Evolutionary conservation across 345 rosid genomes (phyloP), one percentile per base, ranked within the genome.

Genomic region (Citrus medica): DNA sequence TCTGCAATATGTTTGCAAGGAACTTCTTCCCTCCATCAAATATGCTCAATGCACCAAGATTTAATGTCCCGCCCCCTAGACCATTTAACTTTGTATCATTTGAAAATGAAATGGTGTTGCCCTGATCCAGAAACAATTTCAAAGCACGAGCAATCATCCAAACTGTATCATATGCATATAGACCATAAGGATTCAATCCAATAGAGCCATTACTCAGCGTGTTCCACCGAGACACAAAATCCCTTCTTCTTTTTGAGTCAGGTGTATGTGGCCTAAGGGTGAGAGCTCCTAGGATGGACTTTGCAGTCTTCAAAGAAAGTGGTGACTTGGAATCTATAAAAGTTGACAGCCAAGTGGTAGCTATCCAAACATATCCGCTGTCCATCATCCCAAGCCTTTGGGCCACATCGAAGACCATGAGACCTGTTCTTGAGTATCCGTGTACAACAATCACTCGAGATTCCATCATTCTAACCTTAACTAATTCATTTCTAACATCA

Each of bases 151-250:
- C 99, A 76, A 95, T 79, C 78, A 91, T 88, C 99, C 98, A 92
- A 46, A 95, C 98, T 22, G 98, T 90, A 74, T 95, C 98, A 81
- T 93, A 95, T 19, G 97, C 97, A 65, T 92, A 93, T 13, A 95
- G 82, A 65, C 90, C 98, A 78, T 87, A 90, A 48, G 96, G 92
- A 67, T 92, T 93, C 67, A 92, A 73, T 77, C 94, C 97, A 9
- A 91, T 71, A 64, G 93, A 85, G 58, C 88, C 91, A 72, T 92
- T 91, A 83, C 97, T 93, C 79, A 92, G 76, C 77, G 79, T 82
- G 58, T 85, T 83, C 99, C 99, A 95, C 83, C 88, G 78, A 3
- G 91, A 84, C 35, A 78, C 76, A 7, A 95, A 93, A 48, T 87
- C 90, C 74, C 80, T 84, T 76, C 88, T 95, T 76, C 80, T 85